Percentiles rank a stretch among this genome's conserved stretches.
These are phyloP conservation scores for Monoraphidium neglectum DNA, from an alignment of 139 green algal genomes.

Conservation along the genomic window DNA sequence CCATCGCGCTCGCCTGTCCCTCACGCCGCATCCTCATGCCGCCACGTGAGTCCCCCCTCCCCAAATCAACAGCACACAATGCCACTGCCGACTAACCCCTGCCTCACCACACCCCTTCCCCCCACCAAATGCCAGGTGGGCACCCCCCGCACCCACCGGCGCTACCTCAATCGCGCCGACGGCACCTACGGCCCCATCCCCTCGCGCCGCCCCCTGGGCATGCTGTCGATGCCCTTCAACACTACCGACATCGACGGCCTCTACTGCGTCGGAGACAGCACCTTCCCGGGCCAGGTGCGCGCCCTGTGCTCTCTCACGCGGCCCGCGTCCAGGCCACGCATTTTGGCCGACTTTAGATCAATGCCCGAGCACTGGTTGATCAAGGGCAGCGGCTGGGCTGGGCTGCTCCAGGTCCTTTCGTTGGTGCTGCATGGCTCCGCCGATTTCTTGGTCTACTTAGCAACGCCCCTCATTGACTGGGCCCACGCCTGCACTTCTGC, in stretches of 20 bases:
- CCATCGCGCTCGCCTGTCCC: neutral
- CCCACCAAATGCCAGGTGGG: constrained; percentile 70
- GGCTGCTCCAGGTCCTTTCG: too few species aligned
- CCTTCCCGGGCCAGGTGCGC: constrained; percentile 86
- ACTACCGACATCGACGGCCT: constrained; percentile 71
- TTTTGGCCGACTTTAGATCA: too few species aligned
- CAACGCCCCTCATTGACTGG: too few species aligned
- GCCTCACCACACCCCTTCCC: too few species aligned
- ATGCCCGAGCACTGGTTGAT: too few species aligned
- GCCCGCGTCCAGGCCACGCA: neutral
- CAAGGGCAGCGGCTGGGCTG: too few species aligned
- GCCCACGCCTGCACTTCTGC: too few species aligned
- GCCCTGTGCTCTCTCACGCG: too few species aligned
- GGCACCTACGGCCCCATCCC: constrained; percentile 96
- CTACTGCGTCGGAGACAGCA: constrained; percentile 97
- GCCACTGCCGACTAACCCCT: neutral
- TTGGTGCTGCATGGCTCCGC: too few species aligned
- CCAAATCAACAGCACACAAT: too few species aligned
- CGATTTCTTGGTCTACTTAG: too few species aligned
- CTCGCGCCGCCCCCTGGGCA: constrained; percentile 77
- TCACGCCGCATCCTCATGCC: neutral
- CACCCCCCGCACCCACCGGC: constrained; percentile 90
- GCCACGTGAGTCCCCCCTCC: neutral
- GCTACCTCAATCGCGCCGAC: constrained; percentile 88
- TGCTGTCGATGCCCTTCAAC: constrained; percentile 98